phyloP scores from a whole-genome alignment of 345 rosid genomes.

The Linum tenue region DNA sequence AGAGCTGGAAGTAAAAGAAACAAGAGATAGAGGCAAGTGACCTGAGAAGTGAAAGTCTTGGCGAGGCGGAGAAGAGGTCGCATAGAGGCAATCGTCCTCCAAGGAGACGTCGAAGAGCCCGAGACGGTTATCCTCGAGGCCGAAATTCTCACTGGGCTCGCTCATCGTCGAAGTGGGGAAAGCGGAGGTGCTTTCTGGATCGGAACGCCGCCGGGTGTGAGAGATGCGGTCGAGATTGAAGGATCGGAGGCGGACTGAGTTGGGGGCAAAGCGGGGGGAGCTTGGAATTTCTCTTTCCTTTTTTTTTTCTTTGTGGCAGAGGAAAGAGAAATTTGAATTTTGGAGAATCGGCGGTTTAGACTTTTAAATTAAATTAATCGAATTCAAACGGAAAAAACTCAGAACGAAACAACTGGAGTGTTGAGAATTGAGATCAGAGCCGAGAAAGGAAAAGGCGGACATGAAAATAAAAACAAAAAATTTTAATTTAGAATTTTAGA shows the following conservation, averaged over 20 bases:
- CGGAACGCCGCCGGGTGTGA: neutral
- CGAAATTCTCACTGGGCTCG: slow-evolving; percentile 30
- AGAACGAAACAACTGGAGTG: neutral
- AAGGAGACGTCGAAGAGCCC: slow-evolving; percentile 72
- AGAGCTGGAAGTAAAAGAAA: neutral
- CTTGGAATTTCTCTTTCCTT: neutral
- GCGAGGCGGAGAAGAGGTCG: slow-evolving; percentile 28
- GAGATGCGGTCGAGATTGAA: neutral
- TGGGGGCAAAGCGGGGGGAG: neutral
- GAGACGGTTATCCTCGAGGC: slow-evolving; percentile 32
- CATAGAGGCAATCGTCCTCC: slow-evolving; percentile 78
- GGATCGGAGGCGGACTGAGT: neutral
- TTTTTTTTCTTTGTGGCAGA: neutral
- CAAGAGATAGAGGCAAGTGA: slow-evolving; percentile 5
- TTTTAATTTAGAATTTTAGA: no score
- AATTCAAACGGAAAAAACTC: neutral
- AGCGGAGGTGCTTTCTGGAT: slow-evolving; percentile 7
- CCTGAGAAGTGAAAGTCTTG: slow-evolving; percentile 30
- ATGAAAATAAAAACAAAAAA: no score
- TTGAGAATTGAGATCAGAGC: neutral
- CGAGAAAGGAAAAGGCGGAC: neutral
- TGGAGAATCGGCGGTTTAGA: slow-evolving; percentile 42
- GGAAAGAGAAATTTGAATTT: slow-evolving; percentile 36
- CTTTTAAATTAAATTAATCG: neutral
- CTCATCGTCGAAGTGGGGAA: slow-evolving; percentile 32